Evolutionary conservation across 75 land plant genomes (phyloP).

Genomic region (Selaginella moellendorffii): DNA sequence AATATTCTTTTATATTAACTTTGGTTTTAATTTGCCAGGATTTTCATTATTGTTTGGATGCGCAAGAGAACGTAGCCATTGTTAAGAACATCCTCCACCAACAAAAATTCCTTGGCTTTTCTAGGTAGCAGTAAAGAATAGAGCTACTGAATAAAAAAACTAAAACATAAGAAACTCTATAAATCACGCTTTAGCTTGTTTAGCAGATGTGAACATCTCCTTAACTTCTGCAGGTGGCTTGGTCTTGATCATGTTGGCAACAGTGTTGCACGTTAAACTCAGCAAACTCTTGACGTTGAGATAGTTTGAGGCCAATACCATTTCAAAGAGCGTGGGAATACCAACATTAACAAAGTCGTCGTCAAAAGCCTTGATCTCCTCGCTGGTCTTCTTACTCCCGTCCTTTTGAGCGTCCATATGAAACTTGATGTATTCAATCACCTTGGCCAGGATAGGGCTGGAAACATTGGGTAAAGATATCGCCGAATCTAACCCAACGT

Average conservation of each 20-base stretch:
- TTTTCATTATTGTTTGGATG: too few relatives aligned
- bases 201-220: too few relatives aligned
- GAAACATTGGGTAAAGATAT: constrained; percentile 53
- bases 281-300: constrained; percentile 5
- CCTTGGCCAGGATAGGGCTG: constrained; percentile 44
- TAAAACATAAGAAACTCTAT: too few relatives aligned
- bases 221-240: constrained; percentile 1
- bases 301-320: constrained; percentile 26
- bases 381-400: constrained; percentile 22
- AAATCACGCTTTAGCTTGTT: too few relatives aligned
- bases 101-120: too few relatives aligned
- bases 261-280: not conserved
- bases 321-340: constrained; percentile 45
- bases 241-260: constrained; percentile 5
- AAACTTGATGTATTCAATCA: constrained; percentile 50
- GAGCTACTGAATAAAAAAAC: too few relatives aligned
- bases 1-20: too few relatives aligned
- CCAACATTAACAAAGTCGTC: constrained; percentile 50
- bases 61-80: too few relatives aligned
- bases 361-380: constrained; percentile 47
- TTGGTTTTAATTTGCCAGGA: too few relatives aligned
- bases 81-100: too few relatives aligned
- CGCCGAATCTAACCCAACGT: constrained; percentile 27
- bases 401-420: constrained; percentile 30
- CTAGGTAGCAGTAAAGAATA: too few relatives aligned